Conservation (phyloP, 1,284 basidiomycete species). For the Puccinia polysora region DNA sequence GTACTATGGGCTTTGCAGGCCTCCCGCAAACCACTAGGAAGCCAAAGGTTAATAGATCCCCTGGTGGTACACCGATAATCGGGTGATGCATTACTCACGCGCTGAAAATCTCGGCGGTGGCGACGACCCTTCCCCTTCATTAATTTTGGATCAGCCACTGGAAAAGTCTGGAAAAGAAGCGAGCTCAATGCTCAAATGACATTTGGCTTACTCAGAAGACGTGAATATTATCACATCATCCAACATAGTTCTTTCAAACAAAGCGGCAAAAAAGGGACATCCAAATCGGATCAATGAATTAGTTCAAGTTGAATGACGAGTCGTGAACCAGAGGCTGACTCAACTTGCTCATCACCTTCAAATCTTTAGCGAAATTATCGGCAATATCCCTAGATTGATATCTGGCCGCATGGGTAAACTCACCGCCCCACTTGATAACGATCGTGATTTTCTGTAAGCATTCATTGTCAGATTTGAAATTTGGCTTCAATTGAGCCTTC, state of each 20-base stretch:
- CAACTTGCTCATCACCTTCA: slow-evolving; percentile 63
- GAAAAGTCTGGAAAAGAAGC: too few species aligned
- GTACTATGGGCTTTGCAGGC: slow-evolving; percentile 64
- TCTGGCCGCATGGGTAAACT: slow-evolving; percentile 94
- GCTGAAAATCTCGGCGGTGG: slow-evolving; percentile 88
- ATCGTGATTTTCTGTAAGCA: slow-evolving; percentile 81
- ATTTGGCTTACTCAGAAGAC: slow-evolving; percentile 52
- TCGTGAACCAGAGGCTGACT: slow-evolving; percentile 49
- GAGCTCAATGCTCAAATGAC: too few species aligned
- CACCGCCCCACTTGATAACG: slow-evolving; percentile 98
- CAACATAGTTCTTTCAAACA: slow-evolving; percentile 44
- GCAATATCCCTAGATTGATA: slow-evolving; percentile 96
- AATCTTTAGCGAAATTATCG: slow-evolving; percentile 66
- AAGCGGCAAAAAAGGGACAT: slow-evolving; percentile 44
- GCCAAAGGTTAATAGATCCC: too few species aligned
- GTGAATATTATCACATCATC: slow-evolving; percentile 51
- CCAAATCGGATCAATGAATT: too few species aligned
- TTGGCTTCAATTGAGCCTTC: slow-evolving; percentile 89
- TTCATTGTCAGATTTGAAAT: slow-evolving; percentile 59
- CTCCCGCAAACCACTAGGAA: slow-evolving; percentile 58
- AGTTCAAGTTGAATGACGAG: background rate
- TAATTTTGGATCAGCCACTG: too few species aligned
- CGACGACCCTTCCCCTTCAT: slow-evolving; percentile 86
- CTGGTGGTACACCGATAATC: too few species aligned
- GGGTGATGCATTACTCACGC: too few species aligned